Evolutionary conservation across 345 rosid genomes (phyloP), one percentile per base, ranked within the genome.

Genomic region (Cochlearia excelsa): DNA sequence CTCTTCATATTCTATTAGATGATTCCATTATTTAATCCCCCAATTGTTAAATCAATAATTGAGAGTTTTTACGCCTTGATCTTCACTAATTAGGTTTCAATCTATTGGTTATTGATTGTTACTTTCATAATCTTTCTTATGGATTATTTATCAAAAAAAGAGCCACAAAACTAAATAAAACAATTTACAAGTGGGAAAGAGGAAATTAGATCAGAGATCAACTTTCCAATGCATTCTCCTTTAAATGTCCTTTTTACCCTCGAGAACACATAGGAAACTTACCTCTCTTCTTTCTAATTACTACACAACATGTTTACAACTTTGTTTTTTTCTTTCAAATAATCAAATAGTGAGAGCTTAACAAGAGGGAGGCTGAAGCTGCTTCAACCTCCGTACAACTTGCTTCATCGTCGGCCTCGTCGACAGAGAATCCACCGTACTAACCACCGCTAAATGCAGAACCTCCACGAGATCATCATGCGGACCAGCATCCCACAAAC

Each of bases 361-460:
- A 37, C 65, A 70, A 1, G 69, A 63, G 23, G 74, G 74, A 42
- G 74, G 74, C 34, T 70, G 74, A 7, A 70, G 69, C 65, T 69
- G 78, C 72, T 77, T 81, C 33, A 83, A 51, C 51, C 76, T 67
- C 11, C 73, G 75, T 4, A 79, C 79, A 46, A 83, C 88, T 69
- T 81, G 84, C 54, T 73, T 79, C 86, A 79, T 81, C 0, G 88
- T 79, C 3, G 86, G 86, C 42, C 86, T 81, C 11, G 84, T 77
- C 0, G 86, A 81, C 6, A 83, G 70, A 0, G 77, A 65, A 49
- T 83, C 79, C 11, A 75, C 82, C 7, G 88, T 81, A 54, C 88
- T 81, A 2, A 72, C 71, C 4, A 83, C 71, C 1, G 85, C 88
- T 51, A 83, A 65, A 57, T 81, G 84, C 30, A 83, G 76, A 34